Base-by-base conservation (phyloP, 2,329 filamentous ascomycete genomes). In the Scedosporium minutisporum region DNA sequence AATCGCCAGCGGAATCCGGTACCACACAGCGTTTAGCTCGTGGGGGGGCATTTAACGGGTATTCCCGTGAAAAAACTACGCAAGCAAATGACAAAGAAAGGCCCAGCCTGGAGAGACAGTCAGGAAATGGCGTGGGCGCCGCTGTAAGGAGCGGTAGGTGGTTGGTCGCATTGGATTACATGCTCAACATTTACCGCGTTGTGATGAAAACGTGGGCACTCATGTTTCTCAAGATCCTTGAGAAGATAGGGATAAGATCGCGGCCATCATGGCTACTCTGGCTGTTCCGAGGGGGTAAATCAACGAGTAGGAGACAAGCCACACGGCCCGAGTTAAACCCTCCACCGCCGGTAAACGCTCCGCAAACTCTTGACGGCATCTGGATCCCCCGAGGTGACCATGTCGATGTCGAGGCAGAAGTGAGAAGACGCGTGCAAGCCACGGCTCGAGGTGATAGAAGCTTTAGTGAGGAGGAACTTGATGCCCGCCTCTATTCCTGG, bases 321-420 rank as follows among this genome's bases (percentile, higher is more conserved):
- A 53, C 61, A 65, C 53, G 29, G 6, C 57, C 57, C 38, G 21
- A 21, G 7, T 53, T 5, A 16, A 25, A 58, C 57, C n/a, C n/a
- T 12, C 25, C 6, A 16, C 33, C n/a, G n/a, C 6, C n/a, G 10
- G n/a, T 27, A 18, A 41, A 27, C 27, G 23, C 38, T 16, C 29
- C 51, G 23, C 23, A 23, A 23, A 27, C 51, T 12, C 18, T 55
- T 55, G 51, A 55, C 12, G 57, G 57, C 14, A 25, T 38, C 27
- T 41, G 29, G 25, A 75, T 88, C 27, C 83, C 87, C 1, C 80
- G 78, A 21, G 80, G 84, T 65, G 82, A 87, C 41, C 80, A 86
- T 42, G 84, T 91, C 29, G 93, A 97, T 68, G 86, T 97, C 1
- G 93, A 97, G 73, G 80, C 78, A 1, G 90, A 95, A 71, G 86